Percentiles rank a stretch among this genome's conserved stretches.
These are phyloP conservation scores for Sporothrix curviconia DNA, from an alignment of 2,329 filamentous ascomycete genomes.

Conservation along the genomic window DNA sequence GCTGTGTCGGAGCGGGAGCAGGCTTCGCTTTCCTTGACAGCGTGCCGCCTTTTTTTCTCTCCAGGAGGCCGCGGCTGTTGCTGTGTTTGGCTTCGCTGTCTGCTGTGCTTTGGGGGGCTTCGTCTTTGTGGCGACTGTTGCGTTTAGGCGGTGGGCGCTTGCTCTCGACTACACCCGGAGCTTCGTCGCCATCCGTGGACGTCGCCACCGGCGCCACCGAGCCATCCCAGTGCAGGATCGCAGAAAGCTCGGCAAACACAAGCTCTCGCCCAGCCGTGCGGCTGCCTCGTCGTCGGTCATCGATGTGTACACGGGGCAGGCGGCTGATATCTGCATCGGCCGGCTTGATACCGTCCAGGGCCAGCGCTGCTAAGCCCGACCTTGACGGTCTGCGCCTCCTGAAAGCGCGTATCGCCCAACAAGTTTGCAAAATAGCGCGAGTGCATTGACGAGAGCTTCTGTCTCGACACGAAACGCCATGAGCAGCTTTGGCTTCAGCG, in stretches of 20 bases:
- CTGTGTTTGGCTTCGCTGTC: too few relatives aligned
- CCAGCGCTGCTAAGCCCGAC: conserved; percentile 45
- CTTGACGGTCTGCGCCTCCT: conserved; percentile 52
- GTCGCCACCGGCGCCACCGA: neutral
- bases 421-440: conserved; percentile 67
- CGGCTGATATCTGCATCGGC: conserved; percentile 39
- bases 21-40: too few relatives aligned
- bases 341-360: conserved; percentile 39
- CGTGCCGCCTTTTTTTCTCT: too few relatives aligned
- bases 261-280: conserved; percentile 51
- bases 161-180: neutral
- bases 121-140: too few relatives aligned
- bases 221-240: conserved; percentile 55
- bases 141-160: neutral
- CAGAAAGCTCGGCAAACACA: conserved; percentile 61
- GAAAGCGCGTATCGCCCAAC: conserved; percentile 56
- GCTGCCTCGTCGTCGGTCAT: conserved; percentile 63
- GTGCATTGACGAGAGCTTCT: conserved; percentile 46
- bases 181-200: neutral
- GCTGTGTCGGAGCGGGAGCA: neutral
- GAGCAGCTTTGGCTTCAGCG: conserved; percentile 30
- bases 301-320: conserved; percentile 58
- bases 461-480: conserved; percentile 56
- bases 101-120: too few relatives aligned
- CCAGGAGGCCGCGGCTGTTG: too few relatives aligned